phyloP scores from a whole-genome alignment of 192 early-diverging fungal genomes.

The Entophlyctis helioformis region DNA sequence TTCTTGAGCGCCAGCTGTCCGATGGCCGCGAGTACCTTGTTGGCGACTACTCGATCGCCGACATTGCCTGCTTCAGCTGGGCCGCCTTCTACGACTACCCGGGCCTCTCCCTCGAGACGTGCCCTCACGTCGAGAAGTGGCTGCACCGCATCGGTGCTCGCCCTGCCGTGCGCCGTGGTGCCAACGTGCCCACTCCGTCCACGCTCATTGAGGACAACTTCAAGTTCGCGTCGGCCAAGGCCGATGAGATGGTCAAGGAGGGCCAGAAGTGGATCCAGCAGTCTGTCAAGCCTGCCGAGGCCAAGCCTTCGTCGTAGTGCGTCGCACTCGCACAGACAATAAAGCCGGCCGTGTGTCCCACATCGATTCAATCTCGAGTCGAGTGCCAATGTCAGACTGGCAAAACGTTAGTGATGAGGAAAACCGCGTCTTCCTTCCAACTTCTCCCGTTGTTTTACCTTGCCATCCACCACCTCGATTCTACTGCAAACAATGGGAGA shows the following conservation, averaged over 20 bases:
- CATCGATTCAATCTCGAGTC: too few species aligned
- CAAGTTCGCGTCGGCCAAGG: background rate
- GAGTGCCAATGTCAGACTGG: too few species aligned
- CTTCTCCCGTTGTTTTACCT: too few species aligned
- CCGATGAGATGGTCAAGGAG: constrained; percentile 3
- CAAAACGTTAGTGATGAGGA: too few species aligned
- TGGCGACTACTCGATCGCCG: constrained; percentile 22
- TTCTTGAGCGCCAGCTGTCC: constrained; percentile 15
- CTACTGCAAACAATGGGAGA: too few species aligned
- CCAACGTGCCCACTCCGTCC: background rate
- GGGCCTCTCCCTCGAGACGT: constrained; percentile 8
- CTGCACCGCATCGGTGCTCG: constrained; percentile 16
- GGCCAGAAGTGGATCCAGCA: constrained; percentile 4
- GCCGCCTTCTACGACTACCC: too few species aligned
- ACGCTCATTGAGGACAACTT: constrained; percentile 7
- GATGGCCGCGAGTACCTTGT: constrained; percentile 15
- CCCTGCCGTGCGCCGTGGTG: constrained; percentile 16
- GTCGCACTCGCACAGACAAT: too few species aligned
- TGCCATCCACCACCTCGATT: too few species aligned
- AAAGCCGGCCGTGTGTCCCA: too few species aligned
- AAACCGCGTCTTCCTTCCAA: too few species aligned
- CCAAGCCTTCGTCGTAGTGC: too few species aligned
- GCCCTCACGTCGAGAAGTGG: constrained; percentile 22
- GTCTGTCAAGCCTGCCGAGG: too few species aligned
- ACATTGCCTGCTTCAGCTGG: constrained; percentile 30